These are phyloP conservation scores for Quercus phellos DNA, from an alignment of 331 rosid genomes.

Conservation along the genomic window DNA sequence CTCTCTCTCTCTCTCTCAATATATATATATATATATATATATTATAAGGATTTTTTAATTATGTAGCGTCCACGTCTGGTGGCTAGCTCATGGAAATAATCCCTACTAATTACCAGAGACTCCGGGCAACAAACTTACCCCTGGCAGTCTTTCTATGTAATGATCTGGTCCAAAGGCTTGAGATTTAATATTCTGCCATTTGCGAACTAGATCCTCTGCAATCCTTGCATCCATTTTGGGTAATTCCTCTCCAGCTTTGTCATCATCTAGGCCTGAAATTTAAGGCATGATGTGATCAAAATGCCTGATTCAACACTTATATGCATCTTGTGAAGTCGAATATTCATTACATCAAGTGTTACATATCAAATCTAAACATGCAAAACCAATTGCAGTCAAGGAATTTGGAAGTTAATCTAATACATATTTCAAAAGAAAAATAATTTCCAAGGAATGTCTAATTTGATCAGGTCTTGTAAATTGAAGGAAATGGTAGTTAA, in stretches of 20 bases:
- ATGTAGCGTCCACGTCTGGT: background rate
- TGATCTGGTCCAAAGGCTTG: constrained; percentile 88
- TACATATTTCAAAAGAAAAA: background rate
- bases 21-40: no score
- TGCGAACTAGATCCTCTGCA: constrained; percentile 87
- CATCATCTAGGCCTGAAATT: constrained; percentile 28
- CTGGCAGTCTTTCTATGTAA: constrained; percentile 52
- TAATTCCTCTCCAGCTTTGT: constrained; percentile 43
- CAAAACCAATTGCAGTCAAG: background rate
- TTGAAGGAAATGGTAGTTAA: background rate
- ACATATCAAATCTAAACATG: background rate
- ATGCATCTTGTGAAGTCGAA: background rate
- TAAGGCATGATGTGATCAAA: background rate
- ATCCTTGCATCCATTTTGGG: constrained; percentile 82
- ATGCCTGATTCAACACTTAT: constrained; percentile 11
- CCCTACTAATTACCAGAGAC: constrained; percentile 1
- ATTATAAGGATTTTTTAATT: background rate
- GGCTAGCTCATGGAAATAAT: constrained; percentile 1
- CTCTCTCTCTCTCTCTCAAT: background rate
- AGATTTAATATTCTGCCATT: constrained; percentile 85
- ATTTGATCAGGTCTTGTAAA: background rate
- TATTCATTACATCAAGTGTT: background rate
- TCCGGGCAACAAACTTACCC: constrained; percentile 39
- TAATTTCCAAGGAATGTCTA: background rate
- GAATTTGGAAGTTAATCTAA: background rate